Evolutionary conservation across 2,329 filamentous ascomycete genomes (phyloP), one percentile per base, ranked within the genome.

Genomic region (Aschersonia sp.): DNA sequence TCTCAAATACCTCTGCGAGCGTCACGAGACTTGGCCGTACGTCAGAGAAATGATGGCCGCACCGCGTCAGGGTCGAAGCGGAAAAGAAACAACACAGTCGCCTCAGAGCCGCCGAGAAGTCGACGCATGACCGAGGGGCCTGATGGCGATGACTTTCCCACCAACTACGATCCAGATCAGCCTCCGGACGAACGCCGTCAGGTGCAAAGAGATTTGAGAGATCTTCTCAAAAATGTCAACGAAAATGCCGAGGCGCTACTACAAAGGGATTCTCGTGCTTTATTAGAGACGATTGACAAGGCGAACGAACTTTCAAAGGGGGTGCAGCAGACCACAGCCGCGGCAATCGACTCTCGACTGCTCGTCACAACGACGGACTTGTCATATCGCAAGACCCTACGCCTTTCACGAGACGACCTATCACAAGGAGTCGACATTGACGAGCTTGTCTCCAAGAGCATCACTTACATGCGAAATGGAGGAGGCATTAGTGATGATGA

Each of bases 361-460:
- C 74, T 97, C 3, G 84, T 95, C 45, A 81, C 77, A 53, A 81
- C 86, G 1, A 85, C 86, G 4, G 89, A 96, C 53, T 65, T 94
- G 4, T 83, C 85, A 0, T 82, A 84, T 56, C 86, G 85, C 55
- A 89, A 88, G 60, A 83, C 87, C 0, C 72, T 83, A 43, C 80
- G 82, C 46, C 73, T 94, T 30, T 80, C 84, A 1, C 72, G 87
- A 31, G 89, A 89, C 5, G 83, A 84, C 56, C 69, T 75, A 2
- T 78, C 79, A 3, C 80, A 84, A 46, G 87, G 89, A 5, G 69
- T 98, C 29, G 89, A 97, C 58, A 74, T 94, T 0, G 89, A 97
- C 51, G 86, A 95, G 56, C 94, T 97, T 58, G 79, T 97, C 10
- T 85, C 85, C 1, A 94, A 94, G 64, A 91, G 85, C 62, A 88